A percentile compares a stretch with the other conserved stretches of the same genome.
phyloP scores from a whole-genome alignment of 2,329 filamentous ascomycete species.

The Huntiella decipiens region DNA sequence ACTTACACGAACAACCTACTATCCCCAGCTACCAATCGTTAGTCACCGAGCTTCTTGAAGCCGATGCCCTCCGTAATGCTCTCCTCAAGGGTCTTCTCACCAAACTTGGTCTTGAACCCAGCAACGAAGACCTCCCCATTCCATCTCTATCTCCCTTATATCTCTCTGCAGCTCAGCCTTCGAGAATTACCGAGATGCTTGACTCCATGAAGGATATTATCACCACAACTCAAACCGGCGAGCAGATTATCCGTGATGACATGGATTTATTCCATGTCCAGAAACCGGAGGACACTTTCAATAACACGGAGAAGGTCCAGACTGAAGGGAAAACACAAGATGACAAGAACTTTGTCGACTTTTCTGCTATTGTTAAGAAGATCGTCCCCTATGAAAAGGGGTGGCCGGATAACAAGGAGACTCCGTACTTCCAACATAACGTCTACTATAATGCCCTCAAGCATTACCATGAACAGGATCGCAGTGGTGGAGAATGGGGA shows the following conservation, averaged over 20 bases:
- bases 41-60: constrained; percentile 44
- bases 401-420: constrained; percentile 51
- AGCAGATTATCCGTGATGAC: constrained; percentile 59
- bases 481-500: constrained; percentile 50
- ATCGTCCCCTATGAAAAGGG: constrained; percentile 52
- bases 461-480: constrained; percentile 38
- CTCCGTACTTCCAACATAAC: constrained; percentile 71
- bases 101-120: constrained; percentile 69
- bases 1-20: constrained; percentile 49
- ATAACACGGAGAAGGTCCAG: constrained; percentile 7
- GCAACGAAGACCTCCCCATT: constrained; percentile 45
- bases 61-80: constrained; percentile 48
- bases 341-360: constrained; percentile 49
- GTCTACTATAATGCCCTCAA: constrained; percentile 55
- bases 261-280: constrained; percentile 69
- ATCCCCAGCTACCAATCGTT: constrained; percentile 52
- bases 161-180: constrained; percentile 46
- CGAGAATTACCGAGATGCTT: constrained; percentile 47
- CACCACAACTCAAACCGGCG: constrained; percentile 36
- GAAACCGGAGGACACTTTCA: constrained; percentile 35
- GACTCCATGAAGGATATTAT: constrained; percentile 48
- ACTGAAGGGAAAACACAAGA: constrained; percentile 10
- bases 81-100: constrained; percentile 65
- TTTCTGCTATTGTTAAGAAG: constrained; percentile 52
- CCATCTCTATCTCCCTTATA: constrained; percentile 70